Evolutionary conservation across 371 early-diverging fungal genomes (phyloP), one percentile per base, ranked within the genome.

Genomic region (Choanephora cucurbitarum): DNA sequence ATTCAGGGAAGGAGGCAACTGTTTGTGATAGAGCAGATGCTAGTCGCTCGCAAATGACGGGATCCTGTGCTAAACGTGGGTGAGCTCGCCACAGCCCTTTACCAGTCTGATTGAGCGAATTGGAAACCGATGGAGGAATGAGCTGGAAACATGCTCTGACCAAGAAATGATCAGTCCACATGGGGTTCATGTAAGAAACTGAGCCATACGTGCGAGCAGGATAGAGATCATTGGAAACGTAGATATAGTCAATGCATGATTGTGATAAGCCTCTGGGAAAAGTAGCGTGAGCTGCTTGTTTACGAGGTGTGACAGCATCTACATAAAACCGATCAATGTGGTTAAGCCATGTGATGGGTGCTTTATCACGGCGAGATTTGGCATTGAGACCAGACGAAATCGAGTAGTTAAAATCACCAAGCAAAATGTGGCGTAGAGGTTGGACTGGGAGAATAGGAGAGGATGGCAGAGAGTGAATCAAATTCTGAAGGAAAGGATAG

Each of bases 81-180:
- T 60, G 19, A 28, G 60, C 53, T 15, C 60, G 47, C 60, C 54
- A 60, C 1, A 60, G 5, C 2, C 60, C 55, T 49, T 60, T 60
- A 28, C 59, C 59, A 21, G 33, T 18, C 6, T n/a, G n/a, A 44
- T 33, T 23, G 2, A n/a, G 11, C 2, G 53, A 9, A 45, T 19
- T n/a, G 5, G 34, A 13, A 37, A 33, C 45, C 23, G 22, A 18
- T 17, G 45, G 28, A 19, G 59, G 41, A 22, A 5, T 28, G 43
- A 51, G 32, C 5, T 33, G 23, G 15, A 58, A 31, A 4, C 17
- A 11, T 10, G 18, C 5, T 40, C 41, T 28, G 2, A 58, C 41
- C 11, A 58, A 21, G 11, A 46, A 21, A 31, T 58, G 52, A 44
- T 58, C 58, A 23, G 58, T 46, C 58, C 58, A 58, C 45, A 18